Conservation (phyloP, 2,329 filamentous ascomycete species). For the Beauveria sp. region DNA sequence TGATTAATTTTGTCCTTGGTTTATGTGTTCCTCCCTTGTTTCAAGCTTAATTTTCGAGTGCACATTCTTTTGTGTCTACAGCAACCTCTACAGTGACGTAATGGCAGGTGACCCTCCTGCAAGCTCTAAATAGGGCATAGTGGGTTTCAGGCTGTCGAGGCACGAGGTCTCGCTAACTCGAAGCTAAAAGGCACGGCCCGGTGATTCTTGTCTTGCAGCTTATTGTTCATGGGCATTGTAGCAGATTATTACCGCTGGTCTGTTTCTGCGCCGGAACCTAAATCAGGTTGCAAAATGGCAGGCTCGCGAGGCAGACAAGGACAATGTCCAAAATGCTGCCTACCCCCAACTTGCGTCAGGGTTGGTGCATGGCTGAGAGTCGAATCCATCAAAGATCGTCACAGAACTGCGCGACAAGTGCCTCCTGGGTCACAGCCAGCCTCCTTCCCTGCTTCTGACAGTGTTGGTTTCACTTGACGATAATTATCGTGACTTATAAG, state of each 20-base stretch:
- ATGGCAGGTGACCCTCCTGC: neutral
- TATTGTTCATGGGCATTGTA: neutral
- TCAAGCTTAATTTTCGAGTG: too few relatives aligned
- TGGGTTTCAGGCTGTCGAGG: neutral
- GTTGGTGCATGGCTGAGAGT: neutral
- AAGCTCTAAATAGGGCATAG: neutral
- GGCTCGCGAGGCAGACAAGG: neutral
- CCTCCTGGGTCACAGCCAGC: neutral
- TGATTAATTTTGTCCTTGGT: too few relatives aligned
- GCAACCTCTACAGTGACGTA: neutral
- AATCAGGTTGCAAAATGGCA: neutral
- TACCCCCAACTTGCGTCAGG: neutral
- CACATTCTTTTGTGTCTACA: too few relatives aligned
- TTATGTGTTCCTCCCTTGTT: too few relatives aligned
- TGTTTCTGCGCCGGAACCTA: neutral
- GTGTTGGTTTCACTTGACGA: too few relatives aligned
- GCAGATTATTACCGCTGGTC: neutral
- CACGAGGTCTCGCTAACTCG: neutral
- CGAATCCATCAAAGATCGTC: neutral
- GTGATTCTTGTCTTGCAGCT: neutral
- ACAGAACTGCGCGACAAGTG: neutral
- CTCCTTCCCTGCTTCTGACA: slow-evolving; percentile 13
- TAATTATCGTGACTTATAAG: too few relatives aligned
- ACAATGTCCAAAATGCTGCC: neutral
- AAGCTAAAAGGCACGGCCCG: neutral